Percentiles rank a stretch among this genome's conserved stretches.
Conservation (phyloP, 2,329 filamentous ascomycete species). For the Colletotrichum plurivorum region DNA sequence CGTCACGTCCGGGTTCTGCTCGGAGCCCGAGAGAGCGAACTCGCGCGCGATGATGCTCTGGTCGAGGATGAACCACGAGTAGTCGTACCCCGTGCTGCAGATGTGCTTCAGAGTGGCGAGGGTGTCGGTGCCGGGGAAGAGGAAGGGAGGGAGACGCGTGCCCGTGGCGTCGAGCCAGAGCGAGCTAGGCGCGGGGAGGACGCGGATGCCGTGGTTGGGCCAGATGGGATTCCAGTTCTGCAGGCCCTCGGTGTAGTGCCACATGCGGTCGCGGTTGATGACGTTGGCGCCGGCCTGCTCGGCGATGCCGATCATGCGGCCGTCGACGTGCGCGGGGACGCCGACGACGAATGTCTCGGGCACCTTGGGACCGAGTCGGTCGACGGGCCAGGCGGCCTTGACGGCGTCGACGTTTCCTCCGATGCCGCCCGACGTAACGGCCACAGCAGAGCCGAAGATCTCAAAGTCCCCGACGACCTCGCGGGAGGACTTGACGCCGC, state of each 20-base stretch:
- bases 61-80: conserved; percentile 74
- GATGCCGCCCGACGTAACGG: conserved; percentile 72
- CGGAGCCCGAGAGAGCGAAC: conserved; percentile 73
- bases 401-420: conserved; percentile 74
- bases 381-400: conserved; percentile 69
- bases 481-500: conserved; percentile 68
- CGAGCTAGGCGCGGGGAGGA: conserved; percentile 72
- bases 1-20: conserved; percentile 74
- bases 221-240: conserved; percentile 75
- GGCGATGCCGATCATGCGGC: conserved; percentile 72
- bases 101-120: conserved; percentile 71
- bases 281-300: conserved; percentile 66
- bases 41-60: conserved; percentile 72
- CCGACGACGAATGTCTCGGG: conserved; percentile 71
- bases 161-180: conserved; percentile 75
- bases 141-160: conserved; percentile 68
- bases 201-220: conserved; percentile 72
- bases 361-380: conserved; percentile 69
- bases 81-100: conserved; percentile 72
- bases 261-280: conserved; percentile 75
- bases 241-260: conserved; percentile 76
- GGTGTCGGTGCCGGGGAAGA: conserved; percentile 72
- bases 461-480: conserved; percentile 66
- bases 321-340: conserved; percentile 75
- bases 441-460: conserved; percentile 64